Conservation (phyloP, 257 asterid species). For the Solanum dulcamara region DNA sequence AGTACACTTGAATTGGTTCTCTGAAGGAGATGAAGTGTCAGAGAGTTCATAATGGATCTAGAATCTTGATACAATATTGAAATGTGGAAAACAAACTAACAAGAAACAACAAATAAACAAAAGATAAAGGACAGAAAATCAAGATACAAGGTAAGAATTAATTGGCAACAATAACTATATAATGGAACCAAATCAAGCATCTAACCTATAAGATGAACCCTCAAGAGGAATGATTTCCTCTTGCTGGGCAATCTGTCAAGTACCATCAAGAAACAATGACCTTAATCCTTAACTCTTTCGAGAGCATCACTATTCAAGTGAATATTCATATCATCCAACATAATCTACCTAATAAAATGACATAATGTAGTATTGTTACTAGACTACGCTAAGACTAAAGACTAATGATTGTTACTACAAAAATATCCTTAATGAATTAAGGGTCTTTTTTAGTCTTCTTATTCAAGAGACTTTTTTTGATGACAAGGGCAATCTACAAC, state of each 20-base stretch:
- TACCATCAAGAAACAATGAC: not conserved
- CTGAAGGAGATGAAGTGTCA: not conserved
- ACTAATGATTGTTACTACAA: not conserved
- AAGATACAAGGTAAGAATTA: not conserved
- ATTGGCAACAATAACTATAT: not conserved
- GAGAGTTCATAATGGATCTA: not conserved
- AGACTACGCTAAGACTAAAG: not conserved
- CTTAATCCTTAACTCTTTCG: not conserved
- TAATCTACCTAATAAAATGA: not conserved
- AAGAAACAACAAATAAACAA: not conserved
- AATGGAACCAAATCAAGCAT: not conserved
- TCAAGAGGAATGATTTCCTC: not conserved
- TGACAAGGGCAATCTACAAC: too few relatives aligned
- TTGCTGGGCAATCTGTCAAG: not conserved
- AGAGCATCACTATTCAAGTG: not conserved
- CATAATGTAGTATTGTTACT: not conserved
- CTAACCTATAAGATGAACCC: not conserved
- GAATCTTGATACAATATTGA: not conserved
- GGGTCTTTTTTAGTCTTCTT: not conserved
- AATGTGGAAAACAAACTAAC: not conserved
- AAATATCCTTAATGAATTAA: too few relatives aligned
- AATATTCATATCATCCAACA: not conserved
- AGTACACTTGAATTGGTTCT: not conserved
- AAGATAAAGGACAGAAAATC: not conserved
- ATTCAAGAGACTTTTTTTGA: not conserved